Percentiles rank a stretch among this genome's conserved stretches.
Evolutionary conservation across 768 basidiomycete genomes (phyloP).

Genomic region (Pisolithus microcarpus): DNA sequence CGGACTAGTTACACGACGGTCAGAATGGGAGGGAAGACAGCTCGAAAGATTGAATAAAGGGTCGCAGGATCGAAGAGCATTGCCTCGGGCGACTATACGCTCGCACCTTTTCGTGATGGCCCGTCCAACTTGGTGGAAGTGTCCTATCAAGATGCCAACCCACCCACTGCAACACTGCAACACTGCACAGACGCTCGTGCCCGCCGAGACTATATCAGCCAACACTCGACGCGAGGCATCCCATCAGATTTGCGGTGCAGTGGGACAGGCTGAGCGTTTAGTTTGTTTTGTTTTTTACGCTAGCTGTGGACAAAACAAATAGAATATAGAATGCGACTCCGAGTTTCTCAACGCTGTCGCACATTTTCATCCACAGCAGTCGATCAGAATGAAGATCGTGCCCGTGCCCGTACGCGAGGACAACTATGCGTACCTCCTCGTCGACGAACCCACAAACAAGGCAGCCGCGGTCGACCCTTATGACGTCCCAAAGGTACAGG

Average conservation of each 20-base stretch:
- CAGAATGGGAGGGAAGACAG: not conserved
- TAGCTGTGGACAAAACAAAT: no score
- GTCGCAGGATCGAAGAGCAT: not conserved
- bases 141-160: not conserved
- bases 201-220: not conserved
- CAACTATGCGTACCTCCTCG: conserved; percentile 80
- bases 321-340: not conserved
- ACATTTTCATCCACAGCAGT: conserved; percentile 12
- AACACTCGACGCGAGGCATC: not conserved
- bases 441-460: conserved; percentile 57
- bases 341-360: conserved; percentile 5
- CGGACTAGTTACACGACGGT: not conserved
- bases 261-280: not conserved
- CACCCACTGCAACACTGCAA: not conserved
- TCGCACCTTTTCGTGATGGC: not conserved
- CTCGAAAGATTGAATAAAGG: not conserved
- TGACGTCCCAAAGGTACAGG: conserved; percentile 63
- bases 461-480: conserved; percentile 80
- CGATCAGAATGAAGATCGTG: conserved; percentile 57
- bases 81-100: not conserved
- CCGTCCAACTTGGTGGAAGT: not conserved
- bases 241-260: conserved; percentile 8
- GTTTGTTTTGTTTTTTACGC: no score
- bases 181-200: not conserved
- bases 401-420: conserved; percentile 74